phyloP scores from a whole-genome alignment of 495 filamentous ascomycete species.

The Aspergillus sparsus region DNA sequence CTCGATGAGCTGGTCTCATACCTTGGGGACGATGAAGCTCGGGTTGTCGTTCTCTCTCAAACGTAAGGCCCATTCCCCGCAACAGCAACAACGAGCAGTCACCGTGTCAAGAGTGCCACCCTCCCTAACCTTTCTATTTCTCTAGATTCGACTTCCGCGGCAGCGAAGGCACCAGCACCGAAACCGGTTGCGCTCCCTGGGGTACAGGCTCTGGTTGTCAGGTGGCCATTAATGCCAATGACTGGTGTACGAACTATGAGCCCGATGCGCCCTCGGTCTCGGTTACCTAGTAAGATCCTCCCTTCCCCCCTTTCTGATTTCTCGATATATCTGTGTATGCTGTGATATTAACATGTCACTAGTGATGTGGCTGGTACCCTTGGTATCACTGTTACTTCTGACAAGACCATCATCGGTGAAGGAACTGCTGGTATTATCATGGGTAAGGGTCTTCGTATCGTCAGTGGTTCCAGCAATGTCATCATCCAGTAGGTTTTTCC shows the following conservation, averaged over 20 bases:
- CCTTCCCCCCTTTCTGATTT: background rate
- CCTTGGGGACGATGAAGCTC: conserved; percentile 38
- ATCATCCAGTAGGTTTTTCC: conserved; percentile 44
- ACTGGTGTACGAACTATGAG: conserved; percentile 50
- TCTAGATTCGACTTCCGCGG: conserved; percentile 43
- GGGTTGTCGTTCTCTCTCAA: conserved; percentile 42
- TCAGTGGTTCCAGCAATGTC: conserved; percentile 45
- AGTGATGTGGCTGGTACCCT: conserved; percentile 44
- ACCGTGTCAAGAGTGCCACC: too few species aligned
- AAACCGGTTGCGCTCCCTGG: conserved; percentile 50
- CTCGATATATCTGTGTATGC: too few species aligned
- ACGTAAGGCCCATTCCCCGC: conserved; percentile 20
- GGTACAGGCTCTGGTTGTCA: conserved; percentile 46
- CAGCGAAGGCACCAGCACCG: conserved; percentile 44
- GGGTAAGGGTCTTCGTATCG: conserved; percentile 49
- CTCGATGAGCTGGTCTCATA: conserved; percentile 48
- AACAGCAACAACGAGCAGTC: background rate
- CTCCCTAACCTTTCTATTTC: background rate
- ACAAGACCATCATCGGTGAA: conserved; percentile 48
- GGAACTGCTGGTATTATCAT: conserved; percentile 43
- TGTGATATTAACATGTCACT: background rate
- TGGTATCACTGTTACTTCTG: conserved; percentile 47
- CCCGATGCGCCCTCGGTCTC: conserved; percentile 33
- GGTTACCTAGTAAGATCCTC: conserved; percentile 40
- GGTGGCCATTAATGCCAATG: conserved; percentile 54